These are phyloP conservation scores for Spongispora temasekensis DNA, from an alignment of 1,284 basidiomycete species.

Conservation along the genomic window DNA sequence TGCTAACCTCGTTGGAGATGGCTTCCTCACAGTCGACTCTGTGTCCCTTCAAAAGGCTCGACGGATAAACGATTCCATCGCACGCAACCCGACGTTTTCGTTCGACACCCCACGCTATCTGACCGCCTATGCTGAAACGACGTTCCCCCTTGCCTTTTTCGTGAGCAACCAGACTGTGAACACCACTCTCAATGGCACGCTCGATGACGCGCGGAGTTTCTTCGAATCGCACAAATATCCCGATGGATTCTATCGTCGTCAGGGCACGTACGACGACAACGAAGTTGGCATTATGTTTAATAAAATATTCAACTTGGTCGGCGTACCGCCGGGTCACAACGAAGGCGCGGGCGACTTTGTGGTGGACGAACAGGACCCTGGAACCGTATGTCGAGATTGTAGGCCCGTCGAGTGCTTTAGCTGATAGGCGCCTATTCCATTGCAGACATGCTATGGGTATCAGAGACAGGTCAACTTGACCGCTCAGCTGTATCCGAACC, in stretches of 20 bases:
- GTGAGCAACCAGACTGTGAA: conserved; percentile 27
- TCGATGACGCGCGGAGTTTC: conserved; percentile 22
- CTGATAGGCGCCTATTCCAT: background rate
- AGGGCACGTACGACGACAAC: conserved; percentile 13
- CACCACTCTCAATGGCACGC: conserved; percentile 12
- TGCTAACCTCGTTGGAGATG: conserved; percentile 18
- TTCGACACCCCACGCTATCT: too few species aligned
- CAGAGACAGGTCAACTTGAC: conserved; percentile 27
- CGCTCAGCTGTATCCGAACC: conserved; percentile 23
- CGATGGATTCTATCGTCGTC: conserved; percentile 25
- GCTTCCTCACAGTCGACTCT: conserved; percentile 22
- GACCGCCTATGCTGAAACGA: too few species aligned
- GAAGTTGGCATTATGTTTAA: conserved; percentile 6
- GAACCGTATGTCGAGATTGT: conserved; percentile 22
- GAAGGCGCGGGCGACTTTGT: conserved; percentile 25
- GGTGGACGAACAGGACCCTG: conserved; percentile 10
- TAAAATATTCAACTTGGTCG: conserved; percentile 1
- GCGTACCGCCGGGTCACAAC: conserved; percentile 20
- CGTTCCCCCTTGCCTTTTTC: conserved; percentile 26
- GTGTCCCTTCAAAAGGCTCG: conserved; percentile 17
- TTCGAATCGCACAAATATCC: conserved; percentile 20
- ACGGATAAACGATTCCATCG: conserved; percentile 31
- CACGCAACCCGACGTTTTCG: conserved; percentile 13
- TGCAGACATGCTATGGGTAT: conserved; percentile 22
- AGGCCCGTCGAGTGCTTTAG: background rate